Evolutionary conservation across 208 protist genomes (phyloP).

Genomic region (Leishmania lainsoni): DNA sequence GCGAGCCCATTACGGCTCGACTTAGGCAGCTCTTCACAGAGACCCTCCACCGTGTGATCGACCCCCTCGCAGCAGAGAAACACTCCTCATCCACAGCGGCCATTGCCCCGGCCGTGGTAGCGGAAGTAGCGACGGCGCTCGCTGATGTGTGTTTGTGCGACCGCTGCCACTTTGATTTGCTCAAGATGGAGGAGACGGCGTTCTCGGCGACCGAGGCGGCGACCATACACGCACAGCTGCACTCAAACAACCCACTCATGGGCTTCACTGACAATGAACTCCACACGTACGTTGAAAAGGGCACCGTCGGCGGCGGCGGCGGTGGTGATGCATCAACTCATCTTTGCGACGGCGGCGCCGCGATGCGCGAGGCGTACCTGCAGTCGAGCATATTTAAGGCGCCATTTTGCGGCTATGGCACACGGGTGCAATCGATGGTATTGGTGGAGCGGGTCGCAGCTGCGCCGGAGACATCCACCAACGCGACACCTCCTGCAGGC

Average conservation of each 20-base stretch:
- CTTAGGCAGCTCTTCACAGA: constrained; percentile 36
- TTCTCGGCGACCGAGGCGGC: neutral
- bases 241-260: constrained; percentile 31
- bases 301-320: neutral
- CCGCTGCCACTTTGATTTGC: constrained; percentile 40
- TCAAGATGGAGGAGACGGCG: constrained; percentile 18
- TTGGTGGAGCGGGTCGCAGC: constrained; percentile 39
- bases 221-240: constrained; percentile 33
- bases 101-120: constrained; percentile 10
- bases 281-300: constrained; percentile 22
- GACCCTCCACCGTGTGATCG: constrained; percentile 17
- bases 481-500: no score
- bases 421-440: constrained; percentile 60
- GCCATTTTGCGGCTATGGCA: constrained; percentile 34
- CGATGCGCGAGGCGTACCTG: constrained; percentile 27
- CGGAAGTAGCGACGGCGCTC: constrained; percentile 34
- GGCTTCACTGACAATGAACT: constrained; percentile 40
- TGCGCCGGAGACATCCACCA: neutral
- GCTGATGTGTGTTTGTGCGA: constrained; percentile 49
- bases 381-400: constrained; percentile 49
- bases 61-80: constrained; percentile 15
- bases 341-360: constrained; percentile 21
- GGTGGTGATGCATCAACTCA: neutral
- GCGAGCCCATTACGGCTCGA: constrained; percentile 49
- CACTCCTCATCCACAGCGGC: neutral